These are phyloP conservation scores for Eucalyptus viminalis DNA, from an alignment of 345 rosid genomes.

Conservation along the genomic window DNA sequence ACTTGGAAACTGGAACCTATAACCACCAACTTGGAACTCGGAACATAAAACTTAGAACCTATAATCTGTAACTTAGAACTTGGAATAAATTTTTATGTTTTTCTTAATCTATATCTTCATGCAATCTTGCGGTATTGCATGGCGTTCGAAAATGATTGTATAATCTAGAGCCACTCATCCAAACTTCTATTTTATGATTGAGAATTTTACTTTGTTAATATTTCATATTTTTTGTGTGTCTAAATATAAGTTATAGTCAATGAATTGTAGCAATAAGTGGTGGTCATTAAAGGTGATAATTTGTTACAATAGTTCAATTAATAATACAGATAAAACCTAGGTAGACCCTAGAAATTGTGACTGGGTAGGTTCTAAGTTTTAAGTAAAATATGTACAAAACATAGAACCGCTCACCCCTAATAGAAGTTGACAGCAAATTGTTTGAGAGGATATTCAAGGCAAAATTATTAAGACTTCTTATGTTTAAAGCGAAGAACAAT, in stretches of 20 bases:
- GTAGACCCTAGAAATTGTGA: accelerated
- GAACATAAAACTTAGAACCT: neutral
- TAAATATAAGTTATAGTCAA: too few relatives aligned
- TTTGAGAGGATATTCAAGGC: too few relatives aligned
- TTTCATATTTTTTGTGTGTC: too few relatives aligned
- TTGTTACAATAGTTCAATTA: accelerated
- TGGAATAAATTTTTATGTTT: neutral
- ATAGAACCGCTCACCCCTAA: accelerated
- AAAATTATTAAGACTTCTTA: too few relatives aligned
- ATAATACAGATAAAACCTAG: accelerated
- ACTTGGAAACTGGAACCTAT: too few relatives aligned
- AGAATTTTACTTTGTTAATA: too few relatives aligned
- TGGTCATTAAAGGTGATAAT: neutral
- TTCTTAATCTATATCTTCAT: neutral
- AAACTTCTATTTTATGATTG: too few relatives aligned
- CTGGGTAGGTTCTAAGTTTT: accelerated
- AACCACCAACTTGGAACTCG: too few relatives aligned
- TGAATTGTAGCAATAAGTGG: neutral
- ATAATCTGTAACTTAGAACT: neutral
- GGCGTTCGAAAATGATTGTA: neutral
- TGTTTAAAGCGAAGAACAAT: too few relatives aligned
- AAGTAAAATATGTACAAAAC: neutral
- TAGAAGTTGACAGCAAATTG: too few relatives aligned
- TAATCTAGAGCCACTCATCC: neutral
- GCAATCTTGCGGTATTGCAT: neutral